A percentile compares a stretch with the other conserved stretches of the same genome.
Evolutionary conservation across 2,329 filamentous ascomycete genomes (phyloP).

Genomic region (Xylaria sp.): DNA sequence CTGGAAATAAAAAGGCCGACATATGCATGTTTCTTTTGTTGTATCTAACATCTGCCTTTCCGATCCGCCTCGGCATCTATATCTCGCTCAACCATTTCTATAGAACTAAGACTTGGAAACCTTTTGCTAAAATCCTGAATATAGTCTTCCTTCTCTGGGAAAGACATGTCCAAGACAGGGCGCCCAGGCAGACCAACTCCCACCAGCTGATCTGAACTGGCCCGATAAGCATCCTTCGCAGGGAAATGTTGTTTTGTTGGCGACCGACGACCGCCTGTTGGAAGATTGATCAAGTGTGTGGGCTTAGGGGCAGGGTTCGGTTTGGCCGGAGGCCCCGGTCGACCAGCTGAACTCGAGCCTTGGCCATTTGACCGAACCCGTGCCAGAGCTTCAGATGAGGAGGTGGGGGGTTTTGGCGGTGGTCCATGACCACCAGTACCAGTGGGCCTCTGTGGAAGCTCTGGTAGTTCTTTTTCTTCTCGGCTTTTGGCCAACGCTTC

Average conservation of each 20-base stretch:
- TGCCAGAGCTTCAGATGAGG: constrained; percentile 31
- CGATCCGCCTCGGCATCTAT: constrained; percentile 47
- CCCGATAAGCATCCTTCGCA: constrained; percentile 34
- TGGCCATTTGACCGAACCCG: constrained; percentile 32
- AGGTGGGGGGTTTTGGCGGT: constrained; percentile 35
- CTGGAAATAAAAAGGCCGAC: constrained; percentile 2
- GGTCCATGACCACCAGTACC: constrained; percentile 32
- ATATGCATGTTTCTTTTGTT: constrained; percentile 13
- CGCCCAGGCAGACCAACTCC: constrained; percentile 55
- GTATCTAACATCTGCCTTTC: constrained; percentile 28
- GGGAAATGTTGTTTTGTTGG: constrained; percentile 49
- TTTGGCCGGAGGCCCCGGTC: constrained; percentile 45
- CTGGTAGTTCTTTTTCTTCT: constrained; percentile 48
- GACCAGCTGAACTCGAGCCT: constrained; percentile 31
- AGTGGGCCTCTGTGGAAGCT: constrained; percentile 59
- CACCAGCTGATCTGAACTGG: constrained; percentile 48
- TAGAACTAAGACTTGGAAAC: constrained; percentile 81
- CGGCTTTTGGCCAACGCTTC: constrained; percentile 46
- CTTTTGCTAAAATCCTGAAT: constrained; percentile 77
- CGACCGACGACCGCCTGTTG: constrained; percentile 53
- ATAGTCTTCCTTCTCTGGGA: constrained; percentile 68
- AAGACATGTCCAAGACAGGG: constrained; percentile 60
- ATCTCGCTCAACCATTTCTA: constrained; percentile 87
- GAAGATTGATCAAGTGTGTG: constrained; percentile 62
- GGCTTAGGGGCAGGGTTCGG: constrained; percentile 67